Evolutionary conservation across 2,329 filamentous ascomycete genomes (phyloP), one percentile per base, ranked within the genome.

Genomic region (Fusarium caatingaense): DNA sequence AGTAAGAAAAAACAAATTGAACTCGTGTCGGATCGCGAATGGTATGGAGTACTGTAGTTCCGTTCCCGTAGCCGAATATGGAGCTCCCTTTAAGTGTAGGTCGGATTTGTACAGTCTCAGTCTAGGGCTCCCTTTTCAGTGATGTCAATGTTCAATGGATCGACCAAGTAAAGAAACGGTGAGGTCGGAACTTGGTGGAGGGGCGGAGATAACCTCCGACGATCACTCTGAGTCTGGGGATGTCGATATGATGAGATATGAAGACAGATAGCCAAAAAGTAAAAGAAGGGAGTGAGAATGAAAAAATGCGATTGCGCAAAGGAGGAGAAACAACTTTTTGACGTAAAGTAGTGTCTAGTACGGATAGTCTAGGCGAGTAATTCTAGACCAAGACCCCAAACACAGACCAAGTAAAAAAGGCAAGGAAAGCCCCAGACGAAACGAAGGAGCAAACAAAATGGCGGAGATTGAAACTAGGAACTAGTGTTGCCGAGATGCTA

Each of bases 401-500:
- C 49, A 50, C 44, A 60, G 41, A 60, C 58, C 55, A 60, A 45
- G 58, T 16, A 50, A 46, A 53, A 53, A 53, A 10, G 23, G 34
- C 49, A 53, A 53, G 53, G 53, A 56, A 55, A 64, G 51, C 61
- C 66, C 66, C 49, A 66, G 66, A 70, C 64, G 32, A 67, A 58
- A 55, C 60, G 50, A 66, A 56, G 49, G 60, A 69, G 54, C 56
- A 71, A 58, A 54, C 37, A 48, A 37, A 60, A 59, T 53, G 65
- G 65, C 62, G 53, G 66, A 69, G 64, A 65, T 56, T 69, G 67
- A 70, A 71, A 55, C 61, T 70, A 72, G 65, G 69, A 68, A 57
- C 65, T 72, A 72, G 66, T 67, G 51, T 67, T 72, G 66, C 69
- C 69, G 62, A 72, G 66, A 72, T 64, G 60, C 68, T 60, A 57